Evolutionary conservation across 768 basidiomycete species (phyloP).

Genomic region (Mycena vitilis): DNA sequence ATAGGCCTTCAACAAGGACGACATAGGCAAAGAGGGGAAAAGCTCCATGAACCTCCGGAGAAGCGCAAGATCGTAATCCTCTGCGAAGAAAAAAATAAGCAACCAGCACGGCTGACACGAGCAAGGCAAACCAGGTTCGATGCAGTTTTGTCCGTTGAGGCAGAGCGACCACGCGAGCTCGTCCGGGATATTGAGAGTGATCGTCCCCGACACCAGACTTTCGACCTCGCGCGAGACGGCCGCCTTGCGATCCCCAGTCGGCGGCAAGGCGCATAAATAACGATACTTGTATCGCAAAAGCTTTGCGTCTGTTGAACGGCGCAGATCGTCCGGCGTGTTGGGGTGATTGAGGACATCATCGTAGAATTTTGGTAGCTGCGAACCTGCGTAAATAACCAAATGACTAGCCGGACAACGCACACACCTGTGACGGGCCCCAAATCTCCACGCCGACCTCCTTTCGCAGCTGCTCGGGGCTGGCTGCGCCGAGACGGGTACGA

Average conservation of each 20-base stretch:
- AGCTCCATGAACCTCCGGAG: slow-evolving; percentile 71
- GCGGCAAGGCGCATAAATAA: slow-evolving; percentile 71
- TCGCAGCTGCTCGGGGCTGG: slow-evolving; percentile 66
- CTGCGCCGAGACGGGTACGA: slow-evolving; percentile 79
- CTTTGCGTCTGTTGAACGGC: slow-evolving; percentile 81
- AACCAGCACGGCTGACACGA: slow-evolving; percentile 9
- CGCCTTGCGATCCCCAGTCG: slow-evolving; percentile 53
- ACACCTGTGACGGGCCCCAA: slow-evolving; percentile 69
- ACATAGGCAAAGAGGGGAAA: slow-evolving; percentile 71
- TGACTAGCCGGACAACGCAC: slow-evolving; percentile 21
- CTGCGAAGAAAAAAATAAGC: slow-evolving; percentile 48
- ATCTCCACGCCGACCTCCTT: slow-evolving; percentile 78
- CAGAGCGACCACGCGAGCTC: slow-evolving; percentile 85
- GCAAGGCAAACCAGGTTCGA: slow-evolving; percentile 66
- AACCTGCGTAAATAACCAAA: slow-evolving; percentile 13
- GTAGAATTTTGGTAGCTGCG: slow-evolving; percentile 79
- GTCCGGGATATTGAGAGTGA: slow-evolving; percentile 81
- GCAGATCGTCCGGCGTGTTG: slow-evolving; percentile 80
- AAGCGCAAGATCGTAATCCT: slow-evolving; percentile 66
- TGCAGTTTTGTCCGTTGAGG: slow-evolving; percentile 80
- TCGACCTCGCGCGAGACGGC: slow-evolving; percentile 72
- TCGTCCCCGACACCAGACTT: slow-evolving; percentile 76
- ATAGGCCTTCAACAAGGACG: slow-evolving; percentile 73
- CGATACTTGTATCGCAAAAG: slow-evolving; percentile 73
- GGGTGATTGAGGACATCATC: slow-evolving; percentile 87